Percentiles rank a stretch among this genome's conserved stretches.
Evolutionary conservation across 2,329 filamentous ascomycete genomes (phyloP).

Genomic region (Lasiodiplodia hormozganensis): DNA sequence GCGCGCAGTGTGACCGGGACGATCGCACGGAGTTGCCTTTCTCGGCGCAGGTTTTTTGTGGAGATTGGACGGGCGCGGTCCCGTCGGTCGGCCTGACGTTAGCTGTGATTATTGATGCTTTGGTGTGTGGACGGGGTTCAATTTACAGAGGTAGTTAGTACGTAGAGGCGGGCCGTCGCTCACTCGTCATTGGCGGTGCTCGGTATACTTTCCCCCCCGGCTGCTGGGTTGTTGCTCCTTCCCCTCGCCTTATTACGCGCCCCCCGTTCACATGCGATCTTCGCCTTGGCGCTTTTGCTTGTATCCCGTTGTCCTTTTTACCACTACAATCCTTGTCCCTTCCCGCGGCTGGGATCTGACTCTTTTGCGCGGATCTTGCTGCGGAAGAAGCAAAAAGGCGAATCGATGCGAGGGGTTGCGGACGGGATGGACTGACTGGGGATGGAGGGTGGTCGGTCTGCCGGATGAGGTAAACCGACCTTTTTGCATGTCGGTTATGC

Average conservation of each 20-base stretch:
- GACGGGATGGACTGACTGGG: background rate
- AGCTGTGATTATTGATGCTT: background rate
- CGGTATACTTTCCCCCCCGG: background rate
- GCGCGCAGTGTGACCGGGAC: background rate
- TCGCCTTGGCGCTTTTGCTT: background rate
- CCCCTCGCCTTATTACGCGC: too few relatives aligned
- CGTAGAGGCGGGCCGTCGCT: background rate
- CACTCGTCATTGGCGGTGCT: background rate
- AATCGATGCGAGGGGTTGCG: background rate
- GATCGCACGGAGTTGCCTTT: conserved; percentile 5
- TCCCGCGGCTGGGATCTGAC: background rate
- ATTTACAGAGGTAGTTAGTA: background rate
- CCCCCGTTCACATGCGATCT: background rate
- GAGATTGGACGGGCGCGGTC: background rate
- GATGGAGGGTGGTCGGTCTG: background rate
- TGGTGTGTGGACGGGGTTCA: background rate
- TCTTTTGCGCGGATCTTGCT: background rate
- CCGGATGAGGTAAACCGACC: background rate
- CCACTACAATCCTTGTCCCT: background rate
- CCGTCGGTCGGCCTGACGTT: background rate
- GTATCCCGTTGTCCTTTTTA: background rate
- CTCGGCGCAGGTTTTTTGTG: background rate
- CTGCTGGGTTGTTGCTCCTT: too few relatives aligned
- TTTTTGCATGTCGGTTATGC: background rate
- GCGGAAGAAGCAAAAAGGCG: background rate